Base-by-base conservation (phyloP, 129 eudicot species). In the Sambucus nigra region DNA sequence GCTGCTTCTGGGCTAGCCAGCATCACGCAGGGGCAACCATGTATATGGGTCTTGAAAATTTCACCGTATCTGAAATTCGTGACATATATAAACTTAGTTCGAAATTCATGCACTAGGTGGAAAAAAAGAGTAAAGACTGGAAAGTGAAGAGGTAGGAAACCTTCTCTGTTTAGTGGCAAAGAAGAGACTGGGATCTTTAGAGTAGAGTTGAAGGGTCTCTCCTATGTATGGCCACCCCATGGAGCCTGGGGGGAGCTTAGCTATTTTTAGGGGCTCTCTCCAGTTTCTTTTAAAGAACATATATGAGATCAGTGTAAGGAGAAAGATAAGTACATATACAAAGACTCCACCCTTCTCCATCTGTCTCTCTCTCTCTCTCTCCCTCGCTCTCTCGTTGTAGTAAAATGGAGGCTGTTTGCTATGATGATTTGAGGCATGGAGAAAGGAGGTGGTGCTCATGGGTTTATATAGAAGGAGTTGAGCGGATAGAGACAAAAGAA, bases 141-240 rank as follows among this genome's bases (percentile, higher is more conserved):
- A 15, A 58, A 5, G 20, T 16, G 40, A 26, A 58, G 20, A 26
- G 38, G 20, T 19, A 5, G 42, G 45, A 55, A 18, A 77, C 84
- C 76, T 73, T 51, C 63, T 73, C 47, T 78, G 80, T 60, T 78
- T 78, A 15, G 61, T 47, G 31, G 76, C 60, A 58, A 78, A 78
- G 71, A 78, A 78, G 4, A 65, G 49, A 6, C 57, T 69, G 24
- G 84, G 84, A 65, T 78, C 80, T 65, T 78, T 80, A n/a, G 84
- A 78, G 61, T 78, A 78, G 50, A 78, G 80, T 57, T 78, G 84
- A 61, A 78, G 73, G 28, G 84, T 78, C 47, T 78, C 76, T n/a
- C 84, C 84, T 13, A 78, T 73, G 52, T 73, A 78, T 19, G 84
- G 84, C 84, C 80, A 78, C 53, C 84, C 84, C 55, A 78, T 76